phyloP scores from a whole-genome alignment of 345 rosid genomes.

The Dipteronia sinensis region DNA sequence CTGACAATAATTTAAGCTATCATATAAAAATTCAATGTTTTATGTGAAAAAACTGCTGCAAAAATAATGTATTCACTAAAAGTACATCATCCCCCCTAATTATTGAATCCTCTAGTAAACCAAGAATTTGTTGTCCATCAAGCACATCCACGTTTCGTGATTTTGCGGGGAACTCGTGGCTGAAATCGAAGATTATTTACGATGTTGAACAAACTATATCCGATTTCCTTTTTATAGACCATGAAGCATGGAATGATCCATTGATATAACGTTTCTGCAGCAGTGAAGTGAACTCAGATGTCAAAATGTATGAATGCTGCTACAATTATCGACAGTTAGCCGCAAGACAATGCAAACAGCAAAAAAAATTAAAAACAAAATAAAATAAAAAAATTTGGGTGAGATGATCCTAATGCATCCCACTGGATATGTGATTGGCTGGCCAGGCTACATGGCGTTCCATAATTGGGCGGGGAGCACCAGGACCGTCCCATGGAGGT shows the following conservation, averaged over 20 bases:
- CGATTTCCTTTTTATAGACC: background rate
- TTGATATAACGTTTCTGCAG: slow-evolving; percentile 3
- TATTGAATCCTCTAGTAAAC: slow-evolving; percentile 14
- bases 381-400: too few species aligned
- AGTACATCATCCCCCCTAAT: slow-evolving; percentile 26
- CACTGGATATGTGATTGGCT: too few species aligned
- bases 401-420: too few species aligned
- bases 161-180: slow-evolving; percentile 14
- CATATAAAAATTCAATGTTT: background rate
- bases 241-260: slow-evolving; percentile 6
- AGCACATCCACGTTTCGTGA: background rate
- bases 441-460: background rate
- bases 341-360: background rate
- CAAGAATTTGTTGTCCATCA: slow-evolving; percentile 16
- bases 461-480: background rate
- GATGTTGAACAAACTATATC: background rate
- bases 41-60: background rate
- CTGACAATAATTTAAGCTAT: slow-evolving; percentile 17
- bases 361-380: too few species aligned
- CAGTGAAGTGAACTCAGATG: background rate
- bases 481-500: background rate
- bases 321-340: too few species aligned
- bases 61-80: slow-evolving; percentile 13
- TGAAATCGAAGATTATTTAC: slow-evolving; percentile 15
- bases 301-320: background rate